Evolutionary conservation across 1,284 basidiomycete species (phyloP).

Genomic region (Cutaneotrichosporon daszewskae): DNA sequence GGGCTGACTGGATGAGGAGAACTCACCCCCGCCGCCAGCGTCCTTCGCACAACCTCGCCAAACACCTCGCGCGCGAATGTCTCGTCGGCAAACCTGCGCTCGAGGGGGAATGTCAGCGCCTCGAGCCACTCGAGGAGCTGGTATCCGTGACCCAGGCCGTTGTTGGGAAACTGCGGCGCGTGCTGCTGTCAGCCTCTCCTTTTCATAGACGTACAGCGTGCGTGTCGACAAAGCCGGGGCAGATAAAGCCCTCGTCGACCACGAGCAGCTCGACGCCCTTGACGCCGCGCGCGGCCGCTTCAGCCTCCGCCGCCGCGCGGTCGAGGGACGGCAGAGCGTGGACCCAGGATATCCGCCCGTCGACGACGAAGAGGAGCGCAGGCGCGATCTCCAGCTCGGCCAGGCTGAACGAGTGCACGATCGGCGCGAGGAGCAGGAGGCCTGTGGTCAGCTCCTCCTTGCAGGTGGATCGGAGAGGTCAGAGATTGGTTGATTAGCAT

Average conservation of each 20-base stretch:
- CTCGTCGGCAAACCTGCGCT: conserved; percentile 68
- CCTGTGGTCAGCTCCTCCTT: not conserved
- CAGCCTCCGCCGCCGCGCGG: conserved; percentile 27
- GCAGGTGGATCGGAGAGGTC: not conserved
- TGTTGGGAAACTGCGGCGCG: conserved; percentile 80
- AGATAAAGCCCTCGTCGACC: conserved; percentile 66
- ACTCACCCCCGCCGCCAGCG: conserved; percentile 70
- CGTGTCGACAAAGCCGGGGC: conserved; percentile 85
- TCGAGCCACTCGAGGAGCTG: conserved; percentile 88
- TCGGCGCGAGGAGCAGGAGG: conserved; percentile 53
- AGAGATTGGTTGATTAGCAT: conserved; percentile 13
- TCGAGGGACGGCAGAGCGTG: conserved; percentile 30
- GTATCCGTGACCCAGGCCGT: conserved; percentile 58
- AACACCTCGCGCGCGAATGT: conserved; percentile 70
- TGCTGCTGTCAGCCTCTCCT: conserved; percentile 61
- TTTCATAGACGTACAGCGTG: conserved; percentile 67
- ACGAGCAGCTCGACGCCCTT: conserved; percentile 48
- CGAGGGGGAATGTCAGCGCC: conserved; percentile 82
- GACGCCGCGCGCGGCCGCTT: conserved; percentile 34
- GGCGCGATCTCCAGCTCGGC: conserved; percentile 56
- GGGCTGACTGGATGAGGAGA: too few species aligned
- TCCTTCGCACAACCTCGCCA: conserved; percentile 64
- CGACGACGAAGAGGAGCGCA: conserved; percentile 59
- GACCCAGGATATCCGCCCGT: conserved; percentile 65
- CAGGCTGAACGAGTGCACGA: conserved; percentile 62